Evolutionary conservation across 371 early-diverging fungal species (phyloP).

Genomic region (Mortierella sp.): DNA sequence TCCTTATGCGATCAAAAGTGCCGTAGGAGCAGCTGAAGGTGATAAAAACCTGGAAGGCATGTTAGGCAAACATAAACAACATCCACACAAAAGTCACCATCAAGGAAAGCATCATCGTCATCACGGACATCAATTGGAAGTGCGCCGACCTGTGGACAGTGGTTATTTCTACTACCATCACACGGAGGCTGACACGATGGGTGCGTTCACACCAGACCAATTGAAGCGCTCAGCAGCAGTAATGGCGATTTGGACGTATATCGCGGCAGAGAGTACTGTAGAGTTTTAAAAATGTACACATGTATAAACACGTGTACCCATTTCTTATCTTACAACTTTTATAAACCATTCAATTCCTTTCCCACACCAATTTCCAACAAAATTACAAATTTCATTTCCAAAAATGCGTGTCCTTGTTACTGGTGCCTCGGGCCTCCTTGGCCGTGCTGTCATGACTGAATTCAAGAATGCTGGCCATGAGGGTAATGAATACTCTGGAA

Average conservation of each 20-base stretch:
- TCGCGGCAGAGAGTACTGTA: conserved; percentile 58
- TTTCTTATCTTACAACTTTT: background rate
- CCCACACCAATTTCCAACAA: conserved; percentile 3
- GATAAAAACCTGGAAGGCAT: background rate
- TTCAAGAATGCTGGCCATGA: conserved; percentile 65
- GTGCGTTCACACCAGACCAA: conserved; percentile 61
- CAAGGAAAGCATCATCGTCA: conserved; percentile 13
- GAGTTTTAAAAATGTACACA: conserved; percentile 19
- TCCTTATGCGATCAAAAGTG: conserved; percentile 14
- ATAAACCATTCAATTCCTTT: background rate
- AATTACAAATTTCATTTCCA: background rate
- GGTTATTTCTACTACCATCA: conserved; percentile 64
- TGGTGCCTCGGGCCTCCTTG: conserved; percentile 89
- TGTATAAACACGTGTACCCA: background rate
- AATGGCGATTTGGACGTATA: conserved; percentile 65
- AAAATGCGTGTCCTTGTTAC: conserved; percentile 76
- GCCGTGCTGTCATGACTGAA: conserved; percentile 75
- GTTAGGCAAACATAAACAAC: background rate
- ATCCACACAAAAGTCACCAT: background rate
- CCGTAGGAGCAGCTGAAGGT: background rate
- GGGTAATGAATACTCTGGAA: conserved; percentile 52
- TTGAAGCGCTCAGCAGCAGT: conserved; percentile 61
- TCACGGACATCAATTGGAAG: background rate
- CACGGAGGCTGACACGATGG: conserved; percentile 61
- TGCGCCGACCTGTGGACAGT: conserved; percentile 33